These are phyloP conservation scores for Tetrapisispora pingtungensis DNA, from an alignment of 805 yeast genomes.

Conservation along the genomic window DNA sequence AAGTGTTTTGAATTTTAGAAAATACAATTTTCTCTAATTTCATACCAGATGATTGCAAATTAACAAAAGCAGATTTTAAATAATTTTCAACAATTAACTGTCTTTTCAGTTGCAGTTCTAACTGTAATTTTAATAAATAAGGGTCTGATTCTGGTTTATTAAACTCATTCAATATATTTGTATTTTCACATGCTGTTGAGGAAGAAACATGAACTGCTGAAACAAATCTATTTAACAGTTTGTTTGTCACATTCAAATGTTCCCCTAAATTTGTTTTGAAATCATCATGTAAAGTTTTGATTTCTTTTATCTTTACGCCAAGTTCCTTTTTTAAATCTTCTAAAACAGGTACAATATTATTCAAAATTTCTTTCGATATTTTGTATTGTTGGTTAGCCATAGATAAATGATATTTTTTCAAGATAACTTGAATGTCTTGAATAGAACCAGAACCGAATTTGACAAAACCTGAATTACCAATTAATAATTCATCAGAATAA, in stretches of 20 bases:
- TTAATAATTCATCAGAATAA: conserved; percentile 9
- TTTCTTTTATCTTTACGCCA: conserved; percentile 65
- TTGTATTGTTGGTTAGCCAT: conserved; percentile 44
- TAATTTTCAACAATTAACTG: conserved; percentile 55
- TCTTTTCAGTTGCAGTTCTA: conserved; percentile 55
- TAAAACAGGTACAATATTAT: conserved; percentile 44
- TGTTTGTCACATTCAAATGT: conserved; percentile 54
- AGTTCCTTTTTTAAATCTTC: conserved; percentile 57
- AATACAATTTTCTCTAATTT: conserved; percentile 56
- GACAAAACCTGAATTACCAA: conserved; percentile 40
- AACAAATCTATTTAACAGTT: conserved; percentile 37
- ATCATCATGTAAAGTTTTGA: conserved; percentile 52
- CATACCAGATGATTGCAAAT: conserved; percentile 53
- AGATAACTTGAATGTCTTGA: conserved; percentile 61
- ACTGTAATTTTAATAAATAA: conserved; percentile 46
- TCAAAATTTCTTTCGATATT: conserved; percentile 43
- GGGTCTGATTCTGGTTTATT: conserved; percentile 44
- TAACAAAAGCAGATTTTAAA: conserved; percentile 53
- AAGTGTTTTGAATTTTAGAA: conserved; percentile 48
- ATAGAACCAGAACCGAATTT: conserved; percentile 67
- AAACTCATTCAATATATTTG: neutral
- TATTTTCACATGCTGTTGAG: neutral
- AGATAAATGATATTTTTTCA: conserved; percentile 53
- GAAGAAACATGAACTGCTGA: conserved; percentile 31
- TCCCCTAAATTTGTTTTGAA: conserved; percentile 47